Conservation (phyloP, 345 rosid species). For the Microthlaspi erraticum region DNA sequence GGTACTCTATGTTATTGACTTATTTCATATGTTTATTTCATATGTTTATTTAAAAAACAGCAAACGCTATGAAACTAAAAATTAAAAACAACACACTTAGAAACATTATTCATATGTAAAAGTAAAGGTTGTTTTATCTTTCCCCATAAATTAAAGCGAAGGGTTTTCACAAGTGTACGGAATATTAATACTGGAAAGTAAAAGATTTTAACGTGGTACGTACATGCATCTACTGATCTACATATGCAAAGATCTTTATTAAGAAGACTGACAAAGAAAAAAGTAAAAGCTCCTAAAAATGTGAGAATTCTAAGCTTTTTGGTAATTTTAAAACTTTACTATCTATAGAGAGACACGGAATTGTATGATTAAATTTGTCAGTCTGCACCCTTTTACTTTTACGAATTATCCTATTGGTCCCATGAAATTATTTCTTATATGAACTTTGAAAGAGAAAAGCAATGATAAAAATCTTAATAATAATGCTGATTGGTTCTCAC, state of each 20-base stretch:
- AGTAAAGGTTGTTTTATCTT: neutral
- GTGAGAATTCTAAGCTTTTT: constrained; percentile 42
- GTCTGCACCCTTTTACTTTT: constrained; percentile 39
- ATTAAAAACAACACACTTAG: no score
- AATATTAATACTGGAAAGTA: constrained; percentile 41
- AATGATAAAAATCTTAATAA: constrained; percentile 1
- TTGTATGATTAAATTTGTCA: constrained; percentile 42
- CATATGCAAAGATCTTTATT: constrained; percentile 43
- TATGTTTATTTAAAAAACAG: no score
- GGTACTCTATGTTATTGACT: no score
- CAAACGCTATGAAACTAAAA: no score
- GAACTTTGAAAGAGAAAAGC: neutral
- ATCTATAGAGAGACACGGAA: constrained; percentile 46
- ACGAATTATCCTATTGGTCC: constrained; percentile 38
- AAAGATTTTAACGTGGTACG: constrained; percentile 43
- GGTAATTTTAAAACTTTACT: constrained; percentile 35
- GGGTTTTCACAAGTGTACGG: constrained; percentile 32
- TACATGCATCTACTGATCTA: constrained; percentile 42
- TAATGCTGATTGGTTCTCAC: constrained; percentile 21
- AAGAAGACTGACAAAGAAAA: constrained; percentile 41
- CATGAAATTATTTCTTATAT: constrained; percentile 2
- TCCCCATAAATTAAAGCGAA: neutral
- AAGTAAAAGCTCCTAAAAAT: constrained; percentile 46
- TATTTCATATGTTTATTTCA: no score
- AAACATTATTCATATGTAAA: neutral